These are phyloP conservation scores for Phylloporus rhodoxanthus DNA, from an alignment of 768 basidiomycete genomes.

Conservation along the genomic window DNA sequence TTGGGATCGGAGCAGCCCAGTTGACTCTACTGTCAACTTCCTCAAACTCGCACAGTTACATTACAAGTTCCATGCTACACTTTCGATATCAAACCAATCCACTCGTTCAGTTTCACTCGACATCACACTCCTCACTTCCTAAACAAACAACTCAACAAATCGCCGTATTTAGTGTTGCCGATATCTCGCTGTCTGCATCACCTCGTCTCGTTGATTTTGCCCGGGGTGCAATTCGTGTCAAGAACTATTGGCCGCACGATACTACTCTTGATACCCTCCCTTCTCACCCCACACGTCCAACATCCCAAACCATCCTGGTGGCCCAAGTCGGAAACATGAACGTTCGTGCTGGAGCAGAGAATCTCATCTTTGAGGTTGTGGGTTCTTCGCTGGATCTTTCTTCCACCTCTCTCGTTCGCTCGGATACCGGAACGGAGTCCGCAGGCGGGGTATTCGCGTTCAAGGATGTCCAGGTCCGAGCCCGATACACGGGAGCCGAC, in stretches of 20 bases:
- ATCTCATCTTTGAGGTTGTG: conserved; percentile 58
- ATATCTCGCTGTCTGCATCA: conserved; percentile 39
- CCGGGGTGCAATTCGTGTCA: conserved; percentile 49
- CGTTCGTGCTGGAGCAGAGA: conserved; percentile 65
- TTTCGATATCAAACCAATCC: conserved; percentile 20
- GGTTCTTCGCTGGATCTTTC: conserved; percentile 27
- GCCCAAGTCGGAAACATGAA: conserved; percentile 40
- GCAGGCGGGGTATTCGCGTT: conserved; percentile 46
- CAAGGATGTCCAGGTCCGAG: conserved; percentile 50
- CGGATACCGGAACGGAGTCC: conserved; percentile 32
- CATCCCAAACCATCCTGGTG: conserved; percentile 34
- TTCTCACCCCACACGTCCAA: neutral
- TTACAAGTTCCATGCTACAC: conserved; percentile 22
- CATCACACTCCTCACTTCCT: conserved; percentile 13
- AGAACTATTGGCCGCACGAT: conserved; percentile 29
- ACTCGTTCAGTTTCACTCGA: conserved; percentile 6
- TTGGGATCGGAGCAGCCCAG: conserved; percentile 14
- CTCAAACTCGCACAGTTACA: conserved; percentile 19
- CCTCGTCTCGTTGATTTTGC: conserved; percentile 58
- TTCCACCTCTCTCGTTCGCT: conserved; percentile 15
- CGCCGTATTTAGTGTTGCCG: conserved; percentile 34
- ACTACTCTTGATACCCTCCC: neutral
- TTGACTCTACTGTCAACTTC: conserved; percentile 19
- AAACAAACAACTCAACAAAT: conserved; percentile 16
- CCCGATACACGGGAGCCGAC: conserved; percentile 43